Conservation (phyloP, 108 stramenopile species). For the Cyclotella choctawhatcheeana region DNA sequence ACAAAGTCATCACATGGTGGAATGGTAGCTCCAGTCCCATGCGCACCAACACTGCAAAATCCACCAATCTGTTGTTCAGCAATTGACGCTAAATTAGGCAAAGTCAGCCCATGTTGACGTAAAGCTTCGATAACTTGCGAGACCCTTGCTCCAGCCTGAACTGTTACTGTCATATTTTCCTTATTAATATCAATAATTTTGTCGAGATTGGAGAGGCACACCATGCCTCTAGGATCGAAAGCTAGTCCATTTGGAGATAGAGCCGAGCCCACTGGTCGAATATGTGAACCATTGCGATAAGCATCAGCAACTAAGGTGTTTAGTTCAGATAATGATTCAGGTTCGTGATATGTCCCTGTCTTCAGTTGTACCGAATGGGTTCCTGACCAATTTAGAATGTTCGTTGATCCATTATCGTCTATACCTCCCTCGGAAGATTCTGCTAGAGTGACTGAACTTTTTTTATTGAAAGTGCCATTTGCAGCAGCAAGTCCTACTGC, state of each 20-base stretch:
- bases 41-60: constrained; percentile 94
- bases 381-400: constrained; percentile 87
- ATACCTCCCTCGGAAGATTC: too few relatives aligned
- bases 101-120: constrained; percentile 80
- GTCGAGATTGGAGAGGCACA: constrained; percentile 89
- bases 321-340: constrained; percentile 72
- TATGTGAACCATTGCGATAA: constrained; percentile 52
- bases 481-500: neutral
- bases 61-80: constrained; percentile 98
- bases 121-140: constrained; percentile 81
- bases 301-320: constrained; percentile 65
- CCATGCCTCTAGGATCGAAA: constrained; percentile 75
- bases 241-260: constrained; percentile 96
- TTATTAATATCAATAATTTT: constrained; percentile 80
- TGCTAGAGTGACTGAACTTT: neutral
- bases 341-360: constrained; percentile 72
- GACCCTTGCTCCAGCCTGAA: constrained; percentile 93
- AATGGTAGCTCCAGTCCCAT: constrained; percentile 94
- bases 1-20: constrained; percentile 97
- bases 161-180: constrained; percentile 84
- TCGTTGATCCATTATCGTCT: constrained; percentile 40
- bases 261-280: constrained; percentile 94
- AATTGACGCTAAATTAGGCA: constrained; percentile 96
- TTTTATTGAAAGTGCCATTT: neutral
- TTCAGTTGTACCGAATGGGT: constrained; percentile 71